phyloP scores from a whole-genome alignment of 176 grass and related monocot genomes.

The Panicum miliaceum region DNA sequence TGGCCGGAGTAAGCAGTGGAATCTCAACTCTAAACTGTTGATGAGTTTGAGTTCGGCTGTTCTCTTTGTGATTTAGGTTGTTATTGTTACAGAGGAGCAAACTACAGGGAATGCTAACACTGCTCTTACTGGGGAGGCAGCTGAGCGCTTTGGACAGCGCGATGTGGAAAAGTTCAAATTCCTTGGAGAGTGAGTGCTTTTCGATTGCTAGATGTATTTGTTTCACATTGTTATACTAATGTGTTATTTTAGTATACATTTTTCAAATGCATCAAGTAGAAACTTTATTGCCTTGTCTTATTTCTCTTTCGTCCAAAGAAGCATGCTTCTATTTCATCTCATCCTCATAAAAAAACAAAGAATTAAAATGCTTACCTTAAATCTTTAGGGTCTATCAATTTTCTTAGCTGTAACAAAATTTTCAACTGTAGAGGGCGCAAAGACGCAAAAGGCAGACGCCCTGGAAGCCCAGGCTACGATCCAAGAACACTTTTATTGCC shows the following conservation, averaged over 20 bases:
- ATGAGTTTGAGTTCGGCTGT: neutral
- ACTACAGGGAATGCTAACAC: slow-evolving; percentile 30
- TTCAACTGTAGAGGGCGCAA: slow-evolving; percentile 65
- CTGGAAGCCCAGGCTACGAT: slow-evolving; percentile 71
- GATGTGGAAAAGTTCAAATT: slow-evolving; percentile 86
- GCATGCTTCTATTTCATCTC: neutral
- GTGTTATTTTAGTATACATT: neutral
- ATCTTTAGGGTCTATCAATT: slow-evolving; percentile 1
- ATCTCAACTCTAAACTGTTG: slow-evolving; percentile 31
- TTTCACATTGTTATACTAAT: slow-evolving; percentile 4
- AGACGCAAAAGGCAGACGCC: slow-evolving; percentile 72
- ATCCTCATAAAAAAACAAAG: slow-evolving; percentile 3
- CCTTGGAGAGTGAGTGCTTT: slow-evolving; percentile 70
- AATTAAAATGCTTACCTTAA: neutral
- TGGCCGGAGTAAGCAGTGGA: slow-evolving; percentile 47
- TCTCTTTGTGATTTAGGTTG: slow-evolving; percentile 33
- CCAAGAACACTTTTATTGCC: slow-evolving; percentile 81
- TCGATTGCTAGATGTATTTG: neutral
- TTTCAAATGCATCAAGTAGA: neutral
- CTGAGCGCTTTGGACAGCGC: slow-evolving; percentile 76
- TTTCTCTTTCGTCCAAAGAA: slow-evolving; percentile 14
- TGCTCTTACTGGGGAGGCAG: slow-evolving; percentile 62
- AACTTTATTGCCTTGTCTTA: neutral
- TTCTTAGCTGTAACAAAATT: slow-evolving; percentile 28
- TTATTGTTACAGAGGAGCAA: slow-evolving; percentile 55